Conservation (phyloP, 305 asterid species). For the Fraxinus dipetala region DNA sequence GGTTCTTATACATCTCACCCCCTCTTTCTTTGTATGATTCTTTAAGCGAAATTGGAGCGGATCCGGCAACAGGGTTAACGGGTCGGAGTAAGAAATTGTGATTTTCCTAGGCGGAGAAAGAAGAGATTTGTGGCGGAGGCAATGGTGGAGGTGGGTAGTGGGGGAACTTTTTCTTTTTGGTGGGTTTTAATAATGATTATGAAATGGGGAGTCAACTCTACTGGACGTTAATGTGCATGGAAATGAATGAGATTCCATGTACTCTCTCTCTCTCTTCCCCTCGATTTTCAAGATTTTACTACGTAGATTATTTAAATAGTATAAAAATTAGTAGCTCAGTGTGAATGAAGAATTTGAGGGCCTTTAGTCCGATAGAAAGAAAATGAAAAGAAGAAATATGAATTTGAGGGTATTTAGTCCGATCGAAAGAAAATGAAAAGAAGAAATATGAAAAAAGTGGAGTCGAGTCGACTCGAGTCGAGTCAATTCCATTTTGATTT, state of each 20-base stretch:
- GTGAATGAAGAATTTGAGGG: background rate
- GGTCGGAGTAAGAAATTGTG: slow-evolving; percentile 5
- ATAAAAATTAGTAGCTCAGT: background rate
- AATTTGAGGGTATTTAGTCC: no score
- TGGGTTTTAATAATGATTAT: background rate
- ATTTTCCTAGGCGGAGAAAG: background rate
- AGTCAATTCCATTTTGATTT: background rate
- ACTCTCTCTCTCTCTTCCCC: background rate
- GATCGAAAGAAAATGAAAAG: no score
- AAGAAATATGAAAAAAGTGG: background rate
- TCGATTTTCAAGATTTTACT: slow-evolving; percentile 23
- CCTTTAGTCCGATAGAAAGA: background rate
- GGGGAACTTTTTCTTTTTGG: background rate
- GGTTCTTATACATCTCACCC: slow-evolving; percentile 45
- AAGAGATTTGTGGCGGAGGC: background rate
- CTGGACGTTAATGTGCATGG: slow-evolving; percentile 16
- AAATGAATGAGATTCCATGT: slow-evolving; percentile 33
- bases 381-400: background rate
- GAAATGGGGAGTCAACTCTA: slow-evolving; percentile 20
- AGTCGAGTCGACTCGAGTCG: background rate
- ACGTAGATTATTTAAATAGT: background rate
- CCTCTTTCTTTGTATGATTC: background rate
- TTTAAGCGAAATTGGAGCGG: background rate
- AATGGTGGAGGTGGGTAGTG: slow-evolving; percentile 2
- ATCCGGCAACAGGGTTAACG: background rate